Evolutionary conservation across 305 asterid genomes (phyloP).

Genomic region (Solanum aculeatissimum): DNA sequence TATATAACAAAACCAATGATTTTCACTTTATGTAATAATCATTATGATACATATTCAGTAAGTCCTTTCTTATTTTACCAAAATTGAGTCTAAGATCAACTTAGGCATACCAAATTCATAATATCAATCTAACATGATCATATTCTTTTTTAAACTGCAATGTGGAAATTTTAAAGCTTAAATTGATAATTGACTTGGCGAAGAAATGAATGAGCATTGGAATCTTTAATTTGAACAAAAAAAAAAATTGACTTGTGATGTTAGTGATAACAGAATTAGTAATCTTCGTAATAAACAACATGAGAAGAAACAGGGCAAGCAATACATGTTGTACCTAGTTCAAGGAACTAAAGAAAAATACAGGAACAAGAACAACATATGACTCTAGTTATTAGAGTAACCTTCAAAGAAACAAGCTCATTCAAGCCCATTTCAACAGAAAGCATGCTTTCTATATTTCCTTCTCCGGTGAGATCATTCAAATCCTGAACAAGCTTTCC

Average conservation of each 20-base stretch:
- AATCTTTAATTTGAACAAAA: neutral
- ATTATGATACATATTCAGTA: neutral
- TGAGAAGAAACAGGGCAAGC: neutral
- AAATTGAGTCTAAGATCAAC: neutral
- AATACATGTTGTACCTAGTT: neutral
- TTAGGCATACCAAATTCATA: neutral
- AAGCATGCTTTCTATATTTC: slow-evolving; percentile 96
- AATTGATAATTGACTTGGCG: neutral
- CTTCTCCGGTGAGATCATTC: slow-evolving; percentile 86
- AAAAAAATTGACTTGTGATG: neutral
- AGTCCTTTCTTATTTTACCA: neutral
- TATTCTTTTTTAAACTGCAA: neutral
- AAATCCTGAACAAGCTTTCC: slow-evolving; percentile 61
- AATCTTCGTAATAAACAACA: neutral
- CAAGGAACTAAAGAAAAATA: neutral
- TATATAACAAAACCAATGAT: neutral
- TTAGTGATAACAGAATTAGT: neutral
- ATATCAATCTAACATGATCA: neutral
- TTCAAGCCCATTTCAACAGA: slow-evolving; percentile 89
- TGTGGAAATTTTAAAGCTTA: neutral
- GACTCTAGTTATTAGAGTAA: slow-evolving; percentile 10
- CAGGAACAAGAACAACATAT: neutral
- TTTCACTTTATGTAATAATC: neutral
- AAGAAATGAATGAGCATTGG: neutral
- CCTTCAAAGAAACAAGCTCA: slow-evolving; percentile 91